phyloP scores from a whole-genome alignment of 768 basidiomycete genomes.

The Podaxis carcinomalis region DNA sequence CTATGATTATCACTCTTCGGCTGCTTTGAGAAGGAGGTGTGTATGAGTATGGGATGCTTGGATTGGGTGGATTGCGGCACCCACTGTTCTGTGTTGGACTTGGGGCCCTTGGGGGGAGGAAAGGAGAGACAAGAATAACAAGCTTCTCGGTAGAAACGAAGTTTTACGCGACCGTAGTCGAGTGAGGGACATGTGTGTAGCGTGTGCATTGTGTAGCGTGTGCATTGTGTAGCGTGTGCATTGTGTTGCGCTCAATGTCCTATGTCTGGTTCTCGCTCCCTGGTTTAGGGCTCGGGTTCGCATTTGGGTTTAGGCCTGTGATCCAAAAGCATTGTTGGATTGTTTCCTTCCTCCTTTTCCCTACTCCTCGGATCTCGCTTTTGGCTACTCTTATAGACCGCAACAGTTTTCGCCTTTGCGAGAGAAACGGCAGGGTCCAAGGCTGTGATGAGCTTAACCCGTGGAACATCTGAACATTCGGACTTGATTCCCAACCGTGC shows the following conservation, averaged over 20 bases:
- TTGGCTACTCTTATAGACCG: too few relatives aligned
- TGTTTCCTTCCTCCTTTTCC: background rate
- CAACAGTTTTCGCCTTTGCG: background rate
- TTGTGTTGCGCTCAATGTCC: background rate
- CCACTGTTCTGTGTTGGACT: background rate
- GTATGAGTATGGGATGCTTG: background rate
- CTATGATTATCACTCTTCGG: background rate
- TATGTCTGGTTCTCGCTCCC: background rate
- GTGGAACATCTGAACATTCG: background rate
- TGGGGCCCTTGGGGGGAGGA: background rate
- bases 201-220: background rate
- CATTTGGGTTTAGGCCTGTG: background rate
- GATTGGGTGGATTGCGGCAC: background rate
- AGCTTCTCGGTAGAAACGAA: background rate
- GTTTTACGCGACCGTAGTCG: background rate
- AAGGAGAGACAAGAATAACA: background rate
- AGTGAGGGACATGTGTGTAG: background rate
- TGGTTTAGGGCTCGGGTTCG: background rate
- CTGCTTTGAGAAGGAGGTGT: background rate
- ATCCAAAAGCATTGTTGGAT: background rate
- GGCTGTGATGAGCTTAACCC: background rate
- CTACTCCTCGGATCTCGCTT: conserved; percentile 4
- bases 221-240: too few relatives aligned
- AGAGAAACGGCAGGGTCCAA: background rate
- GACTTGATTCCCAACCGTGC: background rate